These are phyloP conservation scores for Cucumis hystrix DNA, from an alignment of 306 rosid species.

Conservation along the genomic window DNA sequence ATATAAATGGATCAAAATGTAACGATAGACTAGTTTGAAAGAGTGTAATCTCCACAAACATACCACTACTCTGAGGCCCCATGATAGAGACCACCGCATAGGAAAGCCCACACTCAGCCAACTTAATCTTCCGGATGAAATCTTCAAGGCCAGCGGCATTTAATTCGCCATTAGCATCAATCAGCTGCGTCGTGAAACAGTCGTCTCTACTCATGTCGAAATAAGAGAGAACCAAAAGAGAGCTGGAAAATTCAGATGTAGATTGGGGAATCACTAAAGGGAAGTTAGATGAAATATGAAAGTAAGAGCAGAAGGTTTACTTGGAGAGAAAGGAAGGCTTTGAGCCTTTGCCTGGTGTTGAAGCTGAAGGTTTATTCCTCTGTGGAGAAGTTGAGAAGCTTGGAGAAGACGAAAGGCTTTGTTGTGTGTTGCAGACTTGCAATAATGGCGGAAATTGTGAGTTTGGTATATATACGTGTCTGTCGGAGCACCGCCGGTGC, in stretches of 20 bases:
- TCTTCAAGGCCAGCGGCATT: slow-evolving; percentile 45
- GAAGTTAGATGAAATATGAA: neutral
- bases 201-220: slow-evolving; percentile 15
- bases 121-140: slow-evolving; percentile 31
- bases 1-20: neutral
- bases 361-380: neutral
- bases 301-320: neutral
- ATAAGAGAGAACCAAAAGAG: neutral
- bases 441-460: neutral
- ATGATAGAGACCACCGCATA: slow-evolving; percentile 83
- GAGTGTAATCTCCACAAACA: neutral
- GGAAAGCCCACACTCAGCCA: slow-evolving; percentile 55
- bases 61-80: slow-evolving; percentile 98
- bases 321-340: neutral
- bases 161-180: slow-evolving; percentile 60
- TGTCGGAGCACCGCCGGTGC: neutral
- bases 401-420: neutral
- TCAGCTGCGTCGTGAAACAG: slow-evolving; percentile 56
- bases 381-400: neutral
- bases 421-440: neutral
- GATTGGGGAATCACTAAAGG: neutral
- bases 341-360: neutral
- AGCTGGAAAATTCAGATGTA: neutral
- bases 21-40: neutral
- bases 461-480: neutral